phyloP scores from a whole-genome alignment of 2,329 filamentous ascomycete species.

The Nemania sp. region DNA sequence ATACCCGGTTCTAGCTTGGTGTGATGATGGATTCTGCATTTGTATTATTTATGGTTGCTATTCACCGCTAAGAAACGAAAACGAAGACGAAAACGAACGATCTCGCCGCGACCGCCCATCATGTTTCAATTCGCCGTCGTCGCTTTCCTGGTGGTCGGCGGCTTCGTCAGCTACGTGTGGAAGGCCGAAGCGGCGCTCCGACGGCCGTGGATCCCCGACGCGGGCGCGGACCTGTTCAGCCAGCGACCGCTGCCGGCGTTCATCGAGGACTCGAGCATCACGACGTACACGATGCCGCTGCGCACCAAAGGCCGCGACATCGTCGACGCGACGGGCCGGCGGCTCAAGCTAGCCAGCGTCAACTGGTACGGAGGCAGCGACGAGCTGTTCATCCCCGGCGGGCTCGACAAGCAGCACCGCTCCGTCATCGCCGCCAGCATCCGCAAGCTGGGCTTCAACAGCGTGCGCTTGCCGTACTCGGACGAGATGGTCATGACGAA shows the following conservation, averaged over 20 bases:
- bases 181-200: conserved; percentile 48
- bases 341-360: conserved; percentile 65
- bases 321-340: conserved; percentile 58
- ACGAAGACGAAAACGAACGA: too few species aligned
- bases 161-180: conserved; percentile 49
- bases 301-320: conserved; percentile 62
- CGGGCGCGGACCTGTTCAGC: conserved; percentile 50
- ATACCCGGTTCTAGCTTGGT: not conserved
- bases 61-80: conserved; percentile 15
- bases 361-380: conserved; percentile 76
- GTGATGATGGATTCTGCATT: conserved; percentile 21
- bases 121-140: conserved; percentile 45
- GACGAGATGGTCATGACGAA: conserved; percentile 69
- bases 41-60: conserved; percentile 14
- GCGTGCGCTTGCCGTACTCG: conserved; percentile 68
- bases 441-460: conserved; percentile 67
- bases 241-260: conserved; percentile 52
- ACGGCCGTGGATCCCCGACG: conserved; percentile 55
- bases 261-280: conserved; percentile 47
- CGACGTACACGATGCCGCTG: conserved; percentile 59
- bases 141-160: conserved; percentile 42
- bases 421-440: conserved; percentile 63
- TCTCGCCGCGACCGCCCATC: not conserved
- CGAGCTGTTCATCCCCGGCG: conserved; percentile 65
- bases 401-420: conserved; percentile 66